Evolutionary conservation across 192 early-diverging fungal species (phyloP).

Genomic region (Coemansia aciculifera): DNA sequence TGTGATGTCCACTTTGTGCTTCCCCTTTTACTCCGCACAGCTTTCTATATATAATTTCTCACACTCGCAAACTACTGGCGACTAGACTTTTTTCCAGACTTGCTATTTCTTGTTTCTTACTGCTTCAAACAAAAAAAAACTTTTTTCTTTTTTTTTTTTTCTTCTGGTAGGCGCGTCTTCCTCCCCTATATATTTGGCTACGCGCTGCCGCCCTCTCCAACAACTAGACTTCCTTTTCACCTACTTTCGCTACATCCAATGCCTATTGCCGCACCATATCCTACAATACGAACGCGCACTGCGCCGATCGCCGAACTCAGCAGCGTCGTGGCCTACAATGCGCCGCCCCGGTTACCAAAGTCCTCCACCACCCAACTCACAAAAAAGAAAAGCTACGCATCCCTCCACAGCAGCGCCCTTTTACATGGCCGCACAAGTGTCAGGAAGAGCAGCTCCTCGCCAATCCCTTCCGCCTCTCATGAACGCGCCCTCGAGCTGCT

Average conservation of each 20-base stretch:
- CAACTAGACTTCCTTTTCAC: conserved; percentile 1
- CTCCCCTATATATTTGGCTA: conserved; percentile 10
- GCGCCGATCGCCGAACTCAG: conserved; percentile 40
- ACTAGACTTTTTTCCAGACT: neutral
- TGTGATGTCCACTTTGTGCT: neutral
- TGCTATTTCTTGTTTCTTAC: conserved; percentile 9
- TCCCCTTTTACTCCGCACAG: neutral
- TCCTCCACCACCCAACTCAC: neutral
- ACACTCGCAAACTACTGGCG: neutral
- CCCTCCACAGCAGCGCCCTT: conserved; percentile 9
- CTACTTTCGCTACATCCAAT: neutral
- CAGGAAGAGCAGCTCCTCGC: neutral
- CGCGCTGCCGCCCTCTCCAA: neutral
- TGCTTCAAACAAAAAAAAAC: neutral
- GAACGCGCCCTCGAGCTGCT: conserved; percentile 44
- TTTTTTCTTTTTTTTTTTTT: neutral
- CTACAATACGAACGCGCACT: conserved; percentile 20
- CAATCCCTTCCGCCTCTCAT: neutral
- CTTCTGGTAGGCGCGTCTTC: neutral
- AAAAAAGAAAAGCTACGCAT: conserved; percentile 1
- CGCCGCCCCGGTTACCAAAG: conserved; percentile 13
- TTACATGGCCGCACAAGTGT: conserved; percentile 6
- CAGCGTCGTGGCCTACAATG: conserved; percentile 36
- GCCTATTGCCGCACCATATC: conserved; percentile 13
- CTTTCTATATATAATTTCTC: neutral